phyloP scores from a whole-genome alignment of 495 filamentous ascomycete genomes.

The Alectoria sarmentosa region DNA sequence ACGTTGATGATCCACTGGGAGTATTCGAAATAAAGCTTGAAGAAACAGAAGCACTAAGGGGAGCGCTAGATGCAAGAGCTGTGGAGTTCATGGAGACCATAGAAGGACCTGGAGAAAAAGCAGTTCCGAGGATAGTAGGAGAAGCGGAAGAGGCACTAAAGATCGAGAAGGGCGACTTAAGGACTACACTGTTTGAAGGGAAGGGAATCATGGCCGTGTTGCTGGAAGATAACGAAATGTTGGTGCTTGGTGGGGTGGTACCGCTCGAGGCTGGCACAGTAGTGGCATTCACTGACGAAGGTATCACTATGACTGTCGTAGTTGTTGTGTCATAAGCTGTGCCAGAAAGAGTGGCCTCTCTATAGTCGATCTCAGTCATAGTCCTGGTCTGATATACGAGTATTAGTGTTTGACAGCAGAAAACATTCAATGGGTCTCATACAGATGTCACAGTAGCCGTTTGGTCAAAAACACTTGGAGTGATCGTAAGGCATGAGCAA shows the following conservation, averaged over 20 bases:
- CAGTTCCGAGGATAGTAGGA: neutral
- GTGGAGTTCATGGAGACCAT: neutral
- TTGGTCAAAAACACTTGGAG: constrained; percentile 13
- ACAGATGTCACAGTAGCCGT: constrained; percentile 16
- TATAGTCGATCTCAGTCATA: constrained; percentile 14
- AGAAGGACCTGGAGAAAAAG: too few species aligned
- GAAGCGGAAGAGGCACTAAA: neutral
- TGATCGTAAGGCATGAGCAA: constrained; percentile 30
- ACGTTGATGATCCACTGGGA: neutral
- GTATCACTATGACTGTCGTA: constrained; percentile 1
- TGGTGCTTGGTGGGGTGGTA: neutral
- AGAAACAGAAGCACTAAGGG: neutral
- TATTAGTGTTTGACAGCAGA: constrained; percentile 2
- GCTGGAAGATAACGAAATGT: neutral
- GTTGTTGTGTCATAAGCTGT: constrained; percentile 1
- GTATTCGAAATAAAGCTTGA: constrained; percentile 2
- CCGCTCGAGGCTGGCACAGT: neutral
- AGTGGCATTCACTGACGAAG: neutral
- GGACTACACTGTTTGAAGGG: neutral
- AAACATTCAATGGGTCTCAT: neutral
- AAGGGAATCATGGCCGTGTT: neutral
- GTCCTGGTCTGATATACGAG: constrained; percentile 12
- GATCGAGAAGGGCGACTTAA: neutral
- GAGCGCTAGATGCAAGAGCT: neutral
- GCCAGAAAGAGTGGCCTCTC: neutral